Base-by-base conservation (phyloP, 345 rosid species). In the Salix suchowensis region DNA sequence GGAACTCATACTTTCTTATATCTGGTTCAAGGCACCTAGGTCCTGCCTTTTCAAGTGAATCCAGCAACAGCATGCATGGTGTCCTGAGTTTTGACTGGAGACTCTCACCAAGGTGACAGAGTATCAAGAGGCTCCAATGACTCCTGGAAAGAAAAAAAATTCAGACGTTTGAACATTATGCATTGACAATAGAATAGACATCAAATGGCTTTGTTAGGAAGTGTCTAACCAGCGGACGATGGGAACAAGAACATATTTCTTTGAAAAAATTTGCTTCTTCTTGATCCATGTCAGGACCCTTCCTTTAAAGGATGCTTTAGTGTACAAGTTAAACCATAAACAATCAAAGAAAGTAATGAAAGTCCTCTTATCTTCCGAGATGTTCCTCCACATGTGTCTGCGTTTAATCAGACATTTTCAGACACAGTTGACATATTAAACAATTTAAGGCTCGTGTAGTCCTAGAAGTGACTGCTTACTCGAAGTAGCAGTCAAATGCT, bases 51-150 rank as follows among this genome's bases (percentile, higher is more conserved):
- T 81, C 82, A 67, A 91, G 88, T 52, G 97, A 89, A 79, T 91
- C 97, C 79, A 91, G 87, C 80, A 91, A 76, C 74, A 90, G 65
- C 86, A 91, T 88, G 84, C 92, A 90, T 0, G 90, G 88, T 55
- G 82, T 85, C 67, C 73, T 78, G 60, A 66, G 65, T 32, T 85
- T 81, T 21, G 90, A 84, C 36, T 84, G 82, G 61, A 82, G 83
- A 66, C 76, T 73, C 74, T 86, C 92, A 15, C 88, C 92, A 68
- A 91, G 83, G 74, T 91, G 85, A 71, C 97, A 91, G 78, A 91
- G 86, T 73, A 91, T 91, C 86, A 91, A 84, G 75, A 91, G 88
- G 77, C 77, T 83, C 97, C 97, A 92, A 50, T 92, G 97, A 73
- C 88, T 73, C 94, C 92, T 92, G 58, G 58, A n/a, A 48, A 14